Percentiles rank a stretch among this genome's conserved stretches.
Conservation (phyloP, 2,329 filamentous ascomycete species). For the Arachnomyces sp. region DNA sequence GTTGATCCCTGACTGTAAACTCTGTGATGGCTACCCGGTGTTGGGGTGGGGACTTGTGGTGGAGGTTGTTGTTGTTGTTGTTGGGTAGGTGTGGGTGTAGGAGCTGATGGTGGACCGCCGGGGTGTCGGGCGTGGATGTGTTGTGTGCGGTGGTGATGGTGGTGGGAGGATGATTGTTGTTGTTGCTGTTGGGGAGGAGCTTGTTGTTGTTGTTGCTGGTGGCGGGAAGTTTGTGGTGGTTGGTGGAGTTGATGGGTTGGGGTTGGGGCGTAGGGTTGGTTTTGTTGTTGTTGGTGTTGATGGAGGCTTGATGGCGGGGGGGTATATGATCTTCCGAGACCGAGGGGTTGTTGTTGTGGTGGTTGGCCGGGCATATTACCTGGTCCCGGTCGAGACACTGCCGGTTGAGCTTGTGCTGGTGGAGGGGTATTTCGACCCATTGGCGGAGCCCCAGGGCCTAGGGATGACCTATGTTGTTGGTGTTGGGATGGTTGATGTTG, state of each 20-base stretch:
- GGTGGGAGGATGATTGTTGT: not conserved
- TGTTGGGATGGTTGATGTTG: conserved; percentile 24
- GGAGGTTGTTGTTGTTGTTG: no score
- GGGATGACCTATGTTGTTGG: conserved; percentile 22
- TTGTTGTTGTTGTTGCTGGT: conserved; percentile 1
- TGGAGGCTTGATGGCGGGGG: conserved; percentile 27
- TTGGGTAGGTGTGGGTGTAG: no score
- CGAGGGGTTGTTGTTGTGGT: conserved; percentile 16
- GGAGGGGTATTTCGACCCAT: conserved; percentile 30
- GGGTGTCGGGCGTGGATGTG: no score
- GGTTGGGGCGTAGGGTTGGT: not conserved
- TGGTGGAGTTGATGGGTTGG: not conserved
- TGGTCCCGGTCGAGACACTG: conserved; percentile 17
- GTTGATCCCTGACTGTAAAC: no score
- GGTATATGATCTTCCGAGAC: conserved; percentile 30
- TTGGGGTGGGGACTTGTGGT: no score
- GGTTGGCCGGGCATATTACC: not conserved
- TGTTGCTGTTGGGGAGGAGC: conserved; percentile 4
- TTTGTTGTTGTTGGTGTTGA: conserved; percentile 16
- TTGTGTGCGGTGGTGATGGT: no score
- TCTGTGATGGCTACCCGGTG: no score
- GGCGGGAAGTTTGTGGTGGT: not conserved
- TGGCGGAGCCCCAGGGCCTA: conserved; percentile 19
- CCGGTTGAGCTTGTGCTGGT: conserved; percentile 14
- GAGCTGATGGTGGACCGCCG: no score